These are phyloP conservation scores for Globomyces sp. DNA, from an alignment of 371 early-diverging fungal species.

Conservation along the genomic window DNA sequence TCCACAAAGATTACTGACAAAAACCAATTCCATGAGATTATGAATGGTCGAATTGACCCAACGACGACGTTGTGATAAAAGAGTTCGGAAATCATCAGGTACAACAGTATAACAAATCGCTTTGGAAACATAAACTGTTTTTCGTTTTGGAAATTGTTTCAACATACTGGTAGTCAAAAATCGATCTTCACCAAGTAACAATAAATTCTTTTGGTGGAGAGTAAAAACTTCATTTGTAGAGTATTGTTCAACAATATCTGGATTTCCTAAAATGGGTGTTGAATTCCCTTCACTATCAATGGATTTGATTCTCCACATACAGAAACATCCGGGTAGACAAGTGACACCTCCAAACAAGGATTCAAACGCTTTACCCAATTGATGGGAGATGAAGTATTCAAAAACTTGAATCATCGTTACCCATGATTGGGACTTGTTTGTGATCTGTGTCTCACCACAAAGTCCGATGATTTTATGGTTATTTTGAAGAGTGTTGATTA, in stretches of 20 bases:
- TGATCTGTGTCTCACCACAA: slow-evolving; percentile 79
- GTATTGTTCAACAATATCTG: slow-evolving; percentile 91
- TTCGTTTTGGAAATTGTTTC: slow-evolving; percentile 97
- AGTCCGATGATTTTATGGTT: slow-evolving; percentile 84
- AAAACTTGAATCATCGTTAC: slow-evolving; percentile 95
- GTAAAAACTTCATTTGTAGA: slow-evolving; percentile 95
- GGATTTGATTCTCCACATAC: slow-evolving; percentile 73
- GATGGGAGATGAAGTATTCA: slow-evolving; percentile 96
- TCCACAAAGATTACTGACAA: slow-evolving; percentile 88
- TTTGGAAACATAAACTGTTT: slow-evolving; percentile 94
- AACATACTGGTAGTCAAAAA: slow-evolving; percentile 94
- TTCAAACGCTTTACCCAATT: slow-evolving; percentile 95
- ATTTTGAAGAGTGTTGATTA: slow-evolving; percentile 85
- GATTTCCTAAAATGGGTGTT: slow-evolving; percentile 86
- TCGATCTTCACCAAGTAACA: slow-evolving; percentile 60
- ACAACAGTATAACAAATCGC: slow-evolving; percentile 97
- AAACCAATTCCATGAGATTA: slow-evolving; percentile 89
- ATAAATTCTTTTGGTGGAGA: slow-evolving; percentile 86
- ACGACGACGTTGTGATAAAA: slow-evolving; percentile 86
- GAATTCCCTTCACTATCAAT: slow-evolving; percentile 55
- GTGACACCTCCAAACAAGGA: slow-evolving; percentile 93
- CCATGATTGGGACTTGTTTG: slow-evolving; percentile 84
- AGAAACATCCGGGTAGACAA: slow-evolving; percentile 71
- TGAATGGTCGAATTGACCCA: slow-evolving; percentile 99
- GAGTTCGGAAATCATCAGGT: slow-evolving; percentile 91